phyloP scores from a whole-genome alignment of 2,329 filamentous ascomycete genomes.

The Thelonectria discophora region DNA sequence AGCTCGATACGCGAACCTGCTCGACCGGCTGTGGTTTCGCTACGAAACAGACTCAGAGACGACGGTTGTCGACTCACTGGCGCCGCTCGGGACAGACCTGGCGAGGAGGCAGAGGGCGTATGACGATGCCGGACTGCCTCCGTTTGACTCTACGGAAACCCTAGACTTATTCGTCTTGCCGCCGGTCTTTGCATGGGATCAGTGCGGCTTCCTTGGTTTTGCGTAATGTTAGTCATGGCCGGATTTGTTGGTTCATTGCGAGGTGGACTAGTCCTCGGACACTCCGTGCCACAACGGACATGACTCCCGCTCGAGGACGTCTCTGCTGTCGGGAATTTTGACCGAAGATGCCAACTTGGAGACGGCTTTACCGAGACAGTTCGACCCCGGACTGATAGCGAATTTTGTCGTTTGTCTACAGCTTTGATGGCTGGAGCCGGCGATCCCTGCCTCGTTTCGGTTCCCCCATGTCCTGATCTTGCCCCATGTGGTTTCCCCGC shows the following conservation, averaged over 20 bases:
- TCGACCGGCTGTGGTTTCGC: conserved; percentile 21
- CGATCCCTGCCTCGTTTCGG: background rate
- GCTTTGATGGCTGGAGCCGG: background rate
- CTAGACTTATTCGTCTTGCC: conserved; percentile 24
- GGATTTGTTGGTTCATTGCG: too few species aligned
- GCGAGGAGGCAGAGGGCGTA: conserved; percentile 6
- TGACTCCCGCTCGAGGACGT: too few species aligned
- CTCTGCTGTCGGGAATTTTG: background rate
- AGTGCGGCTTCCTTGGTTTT: conserved; percentile 13
- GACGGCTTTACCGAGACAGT: too few species aligned
- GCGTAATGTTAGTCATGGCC: too few species aligned
- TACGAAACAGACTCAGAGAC: background rate
- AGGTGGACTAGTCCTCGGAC: background rate
- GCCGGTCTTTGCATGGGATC: conserved; percentile 18
- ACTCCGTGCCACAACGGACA: too few species aligned
- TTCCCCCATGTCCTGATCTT: conserved; percentile 3
- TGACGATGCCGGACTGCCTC: conserved; percentile 23
- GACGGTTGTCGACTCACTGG: background rate
- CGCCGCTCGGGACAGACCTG: conserved; percentile 15
- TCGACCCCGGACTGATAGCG: background rate
- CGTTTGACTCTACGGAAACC: conserved; percentile 22
- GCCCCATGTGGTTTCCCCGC: background rate
- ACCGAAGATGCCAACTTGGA: background rate
- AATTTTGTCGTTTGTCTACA: background rate
- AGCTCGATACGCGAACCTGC: conserved; percentile 22